These are phyloP conservation scores for Penstemon eatonii DNA, from an alignment of 257 asterid species.

Conservation along the genomic window DNA sequence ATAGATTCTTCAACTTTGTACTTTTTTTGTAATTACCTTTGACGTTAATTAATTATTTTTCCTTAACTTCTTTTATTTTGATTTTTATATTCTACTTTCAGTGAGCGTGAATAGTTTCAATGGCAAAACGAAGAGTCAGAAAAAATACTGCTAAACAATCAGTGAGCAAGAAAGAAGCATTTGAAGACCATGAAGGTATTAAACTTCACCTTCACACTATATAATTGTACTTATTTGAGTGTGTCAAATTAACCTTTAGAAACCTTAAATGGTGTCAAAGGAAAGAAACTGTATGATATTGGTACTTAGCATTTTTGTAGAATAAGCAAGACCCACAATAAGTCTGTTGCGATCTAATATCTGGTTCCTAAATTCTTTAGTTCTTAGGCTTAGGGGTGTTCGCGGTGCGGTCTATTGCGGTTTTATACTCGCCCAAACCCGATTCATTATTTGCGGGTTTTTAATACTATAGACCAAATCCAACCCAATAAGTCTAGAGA, in stretches of 20 bases:
- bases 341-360: background rate
- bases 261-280: background rate
- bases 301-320: background rate
- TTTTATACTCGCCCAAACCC: too few species aligned
- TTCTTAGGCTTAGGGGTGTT: slow-evolving; percentile 3
- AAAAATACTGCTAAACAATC: slow-evolving; percentile 29
- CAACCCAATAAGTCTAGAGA: too few species aligned
- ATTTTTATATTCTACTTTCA: slow-evolving; percentile 1
- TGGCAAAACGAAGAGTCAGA: slow-evolving; percentile 40
- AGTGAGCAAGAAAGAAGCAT: slow-evolving; percentile 20
- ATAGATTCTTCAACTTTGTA: background rate
- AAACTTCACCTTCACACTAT: slow-evolving; percentile 1
- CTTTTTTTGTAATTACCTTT: background rate
- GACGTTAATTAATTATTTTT: background rate
- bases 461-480: too few species aligned
- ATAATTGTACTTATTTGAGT: slow-evolving; percentile 6
- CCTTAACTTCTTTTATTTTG: background rate
- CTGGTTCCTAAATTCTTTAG: background rate
- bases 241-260: background rate
- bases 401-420: too few species aligned
- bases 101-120: slow-evolving; percentile 29
- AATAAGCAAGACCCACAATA: background rate
- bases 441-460: too few species aligned
- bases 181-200: slow-evolving; percentile 42
- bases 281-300: background rate